phyloP scores from a whole-genome alignment of 148 eudicot species.

The Camellia sinensis region DNA sequence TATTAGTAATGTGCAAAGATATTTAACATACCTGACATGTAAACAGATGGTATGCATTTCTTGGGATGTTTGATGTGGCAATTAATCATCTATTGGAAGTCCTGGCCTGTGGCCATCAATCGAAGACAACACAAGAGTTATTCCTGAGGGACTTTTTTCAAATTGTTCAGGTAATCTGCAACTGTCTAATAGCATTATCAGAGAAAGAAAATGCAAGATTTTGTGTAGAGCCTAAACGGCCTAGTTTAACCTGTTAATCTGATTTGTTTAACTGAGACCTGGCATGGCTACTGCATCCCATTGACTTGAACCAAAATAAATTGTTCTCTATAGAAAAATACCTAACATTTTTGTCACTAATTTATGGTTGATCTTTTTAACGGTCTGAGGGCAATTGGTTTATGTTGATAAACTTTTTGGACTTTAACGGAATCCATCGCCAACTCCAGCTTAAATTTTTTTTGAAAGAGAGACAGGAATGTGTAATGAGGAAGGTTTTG shows the following conservation, averaged over 20 bases:
- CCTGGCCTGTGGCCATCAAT: constrained; percentile 86
- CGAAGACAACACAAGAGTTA: constrained; percentile 81
- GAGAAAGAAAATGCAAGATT: not conserved
- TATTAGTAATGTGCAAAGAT: not conserved
- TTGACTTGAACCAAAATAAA: not conserved
- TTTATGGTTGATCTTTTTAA: not conserved
- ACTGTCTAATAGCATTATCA: not conserved
- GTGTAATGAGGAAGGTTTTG: too few relatives aligned
- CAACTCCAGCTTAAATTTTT: not conserved
- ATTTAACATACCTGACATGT: not conserved
- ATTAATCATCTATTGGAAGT: constrained; percentile 79
- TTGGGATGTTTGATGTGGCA: constrained; percentile 82
- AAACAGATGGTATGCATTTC: constrained; percentile 87
- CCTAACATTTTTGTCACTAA: not conserved
- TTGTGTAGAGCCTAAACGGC: not conserved
- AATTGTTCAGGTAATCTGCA: constrained; percentile 67
- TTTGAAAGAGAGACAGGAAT: too few relatives aligned
- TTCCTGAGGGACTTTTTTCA: constrained; percentile 80
- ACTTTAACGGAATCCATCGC: not conserved
- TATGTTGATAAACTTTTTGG: not conserved
- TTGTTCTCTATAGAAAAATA: not conserved
- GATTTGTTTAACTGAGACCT: not conserved
- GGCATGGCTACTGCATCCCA: not conserved
- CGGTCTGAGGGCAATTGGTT: not conserved
- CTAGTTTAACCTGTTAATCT: not conserved